Conservation (phyloP, 2,329 filamentous ascomycete species). For the Cladophialophora carrionii region DNA sequence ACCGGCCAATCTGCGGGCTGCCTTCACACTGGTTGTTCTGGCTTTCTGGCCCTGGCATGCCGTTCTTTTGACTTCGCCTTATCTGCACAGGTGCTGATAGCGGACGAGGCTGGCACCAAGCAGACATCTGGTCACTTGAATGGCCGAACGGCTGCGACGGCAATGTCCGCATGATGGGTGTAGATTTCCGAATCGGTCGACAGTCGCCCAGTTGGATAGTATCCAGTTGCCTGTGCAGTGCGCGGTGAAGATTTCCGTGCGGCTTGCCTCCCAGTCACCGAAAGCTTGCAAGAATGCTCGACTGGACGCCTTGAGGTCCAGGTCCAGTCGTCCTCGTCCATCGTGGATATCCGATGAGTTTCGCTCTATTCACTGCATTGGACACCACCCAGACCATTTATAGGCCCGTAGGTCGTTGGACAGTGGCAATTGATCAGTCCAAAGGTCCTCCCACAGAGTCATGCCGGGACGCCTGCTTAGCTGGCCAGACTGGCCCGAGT, state of each 20-base stretch:
- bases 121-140: neutral
- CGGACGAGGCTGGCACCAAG: neutral
- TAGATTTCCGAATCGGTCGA: slow-evolving; percentile 1
- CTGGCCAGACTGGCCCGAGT: slow-evolving; percentile 42
- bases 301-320: neutral
- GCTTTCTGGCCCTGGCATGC: neutral
- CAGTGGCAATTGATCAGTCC: neutral
- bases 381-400: neutral
- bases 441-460: neutral
- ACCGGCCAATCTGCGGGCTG: neutral
- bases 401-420: neutral
- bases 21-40: neutral
- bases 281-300: neutral
- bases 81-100: slow-evolving; percentile 2
- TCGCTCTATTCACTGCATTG: neutral
- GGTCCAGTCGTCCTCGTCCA: no score
- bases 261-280: neutral
- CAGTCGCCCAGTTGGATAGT: slow-evolving; percentile 3
- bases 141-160: neutral
- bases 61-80: slow-evolving; percentile 7
- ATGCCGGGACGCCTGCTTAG: slow-evolving; percentile 35
- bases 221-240: neutral
- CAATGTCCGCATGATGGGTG: slow-evolving; percentile 9
- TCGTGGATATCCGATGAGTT: slow-evolving; percentile 9
- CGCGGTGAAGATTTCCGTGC: slow-evolving; percentile 4